Conservation (phyloP, 169 alveolate genomes). For the Eimeria praecox region DNA sequence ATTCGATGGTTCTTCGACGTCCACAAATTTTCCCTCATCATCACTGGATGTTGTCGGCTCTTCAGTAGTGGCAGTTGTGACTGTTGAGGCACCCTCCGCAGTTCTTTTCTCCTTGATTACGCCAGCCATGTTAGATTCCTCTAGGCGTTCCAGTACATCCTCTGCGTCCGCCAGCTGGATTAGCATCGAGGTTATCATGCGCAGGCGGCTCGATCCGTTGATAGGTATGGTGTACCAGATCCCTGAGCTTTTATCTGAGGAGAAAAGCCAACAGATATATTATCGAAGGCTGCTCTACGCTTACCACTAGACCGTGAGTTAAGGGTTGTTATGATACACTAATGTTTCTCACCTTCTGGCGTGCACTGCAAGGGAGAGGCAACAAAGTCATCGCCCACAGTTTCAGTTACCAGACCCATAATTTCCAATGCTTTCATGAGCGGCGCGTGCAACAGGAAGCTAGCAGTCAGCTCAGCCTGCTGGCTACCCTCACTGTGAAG, state of each 20-base stretch:
- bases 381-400: background rate
- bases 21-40: background rate
- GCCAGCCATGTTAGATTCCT: conserved; percentile 41
- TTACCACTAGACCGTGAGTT: background rate
- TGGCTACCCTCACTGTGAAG: background rate
- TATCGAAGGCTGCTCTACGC: background rate
- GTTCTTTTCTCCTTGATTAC: background rate
- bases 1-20: background rate
- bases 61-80: background rate
- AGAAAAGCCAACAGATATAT: background rate
- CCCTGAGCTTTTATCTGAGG: conserved; percentile 58
- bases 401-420: conserved; percentile 43
- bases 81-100: background rate
- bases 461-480: conserved; percentile 45
- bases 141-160: conserved; percentile 30
- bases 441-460: conserved; percentile 66
- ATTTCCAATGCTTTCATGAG: conserved; percentile 60
- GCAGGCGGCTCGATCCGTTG: conserved; percentile 53
- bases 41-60: background rate
- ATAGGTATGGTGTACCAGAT: conserved; percentile 62
- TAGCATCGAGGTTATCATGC: conserved; percentile 34
- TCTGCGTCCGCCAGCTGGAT: conserved; percentile 69
- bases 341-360: conserved; percentile 37
- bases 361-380: conserved; percentile 71
- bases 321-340: background rate